phyloP scores from a whole-genome alignment of 176 grass and related monocot species.

The Carex pumila region DNA sequence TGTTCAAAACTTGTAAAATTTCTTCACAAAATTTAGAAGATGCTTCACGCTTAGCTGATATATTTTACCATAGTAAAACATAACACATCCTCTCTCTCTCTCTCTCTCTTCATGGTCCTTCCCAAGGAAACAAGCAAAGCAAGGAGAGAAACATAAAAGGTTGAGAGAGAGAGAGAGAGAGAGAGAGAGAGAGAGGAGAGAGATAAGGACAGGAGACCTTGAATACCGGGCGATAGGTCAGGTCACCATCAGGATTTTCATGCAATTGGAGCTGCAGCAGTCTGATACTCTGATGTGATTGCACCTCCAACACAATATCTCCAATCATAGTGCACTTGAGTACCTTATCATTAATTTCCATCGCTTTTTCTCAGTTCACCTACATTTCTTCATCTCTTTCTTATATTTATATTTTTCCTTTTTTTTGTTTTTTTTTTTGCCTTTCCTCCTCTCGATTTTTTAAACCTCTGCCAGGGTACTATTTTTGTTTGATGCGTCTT shows the following conservation, averaged over 20 bases:
- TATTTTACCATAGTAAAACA: not conserved
- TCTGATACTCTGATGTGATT: constrained; percentile 19
- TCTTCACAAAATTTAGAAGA: too few species aligned
- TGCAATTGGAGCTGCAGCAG: constrained; percentile 14
- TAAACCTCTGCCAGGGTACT: constrained; percentile 13
- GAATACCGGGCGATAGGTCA: constrained; percentile 52
- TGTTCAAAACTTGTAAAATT: too few species aligned
- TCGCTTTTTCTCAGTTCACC: not conserved
- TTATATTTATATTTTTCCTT: too few species aligned
- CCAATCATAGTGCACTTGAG: constrained; percentile 10
- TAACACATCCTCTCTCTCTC: not conserved
- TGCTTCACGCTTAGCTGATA: too few species aligned
- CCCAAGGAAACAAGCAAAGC: not conserved
- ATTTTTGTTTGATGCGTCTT: constrained; percentile 34
- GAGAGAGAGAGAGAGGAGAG: constrained; percentile 2
- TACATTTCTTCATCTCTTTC: not conserved
- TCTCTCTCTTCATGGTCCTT: not conserved
- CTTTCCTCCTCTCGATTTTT: not conserved
- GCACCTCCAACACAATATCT: constrained; percentile 35
- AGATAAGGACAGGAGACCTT: constrained; percentile 27
- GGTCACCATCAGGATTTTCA: constrained; percentile 24
- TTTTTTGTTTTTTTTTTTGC: not conserved
- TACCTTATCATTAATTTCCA: constrained; percentile 18
- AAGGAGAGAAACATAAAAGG: not conserved
- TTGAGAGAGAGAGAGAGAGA: not conserved